Evolutionary conservation across 164 flowering plant genomes (phyloP).

Genomic region (Aristolochia contorta): DNA sequence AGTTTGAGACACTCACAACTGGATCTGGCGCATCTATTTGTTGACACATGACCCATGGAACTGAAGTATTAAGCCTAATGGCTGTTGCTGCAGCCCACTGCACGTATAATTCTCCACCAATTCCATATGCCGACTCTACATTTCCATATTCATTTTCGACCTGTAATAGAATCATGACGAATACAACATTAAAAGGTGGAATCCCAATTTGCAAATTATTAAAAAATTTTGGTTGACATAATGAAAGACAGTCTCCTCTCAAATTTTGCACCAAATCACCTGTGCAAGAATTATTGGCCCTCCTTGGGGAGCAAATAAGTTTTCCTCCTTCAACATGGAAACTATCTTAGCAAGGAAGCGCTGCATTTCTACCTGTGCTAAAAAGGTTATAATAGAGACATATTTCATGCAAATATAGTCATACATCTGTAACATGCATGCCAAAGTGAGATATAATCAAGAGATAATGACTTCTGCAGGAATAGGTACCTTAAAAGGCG

Average conservation of each 20-base stretch:
- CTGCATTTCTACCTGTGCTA: slow-evolving; percentile 40
- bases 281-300: slow-evolving; percentile 67
- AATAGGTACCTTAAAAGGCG: slow-evolving; percentile 35
- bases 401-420: not conserved
- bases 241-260: no score
- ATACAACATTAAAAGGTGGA: not conserved
- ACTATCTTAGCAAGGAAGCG: slow-evolving; percentile 42
- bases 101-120: slow-evolving; percentile 38
- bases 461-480: not conserved
- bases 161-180: slow-evolving; percentile 14
- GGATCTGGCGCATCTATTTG: slow-evolving; percentile 69
- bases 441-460: not conserved
- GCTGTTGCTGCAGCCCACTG: slow-evolving; percentile 66
- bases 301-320: slow-evolving; percentile 53
- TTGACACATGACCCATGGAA: slow-evolving; percentile 70
- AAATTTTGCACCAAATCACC: slow-evolving; percentile 17
- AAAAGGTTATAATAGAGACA: not conserved
- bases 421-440: not conserved
- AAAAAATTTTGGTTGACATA: no score
- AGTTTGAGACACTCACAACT: slow-evolving; percentile 24
- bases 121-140: slow-evolving; percentile 46
- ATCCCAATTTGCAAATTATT: not conserved
- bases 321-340: slow-evolving; percentile 40
- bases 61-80: slow-evolving; percentile 33
- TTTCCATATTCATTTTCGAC: slow-evolving; percentile 65